Conservation (phyloP, 2,329 filamentous ascomycete species). For the Aspergillus sclerotialis region DNA sequence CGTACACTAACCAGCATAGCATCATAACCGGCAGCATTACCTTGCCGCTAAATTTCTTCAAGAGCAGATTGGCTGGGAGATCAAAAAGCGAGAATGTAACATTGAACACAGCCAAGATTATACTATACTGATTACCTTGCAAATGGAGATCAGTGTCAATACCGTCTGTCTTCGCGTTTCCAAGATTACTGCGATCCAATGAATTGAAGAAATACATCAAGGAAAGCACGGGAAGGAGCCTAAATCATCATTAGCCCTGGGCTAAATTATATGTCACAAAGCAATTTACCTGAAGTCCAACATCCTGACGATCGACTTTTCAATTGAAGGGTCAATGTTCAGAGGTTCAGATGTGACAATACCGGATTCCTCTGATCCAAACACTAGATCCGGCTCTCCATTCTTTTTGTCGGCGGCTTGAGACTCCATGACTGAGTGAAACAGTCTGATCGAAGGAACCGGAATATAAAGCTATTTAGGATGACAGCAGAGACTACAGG, state of each 20-base stretch:
- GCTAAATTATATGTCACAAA: not conserved
- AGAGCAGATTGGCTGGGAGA: slow-evolving; percentile 10
- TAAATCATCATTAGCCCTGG: not conserved
- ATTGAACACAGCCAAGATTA: slow-evolving; percentile 60
- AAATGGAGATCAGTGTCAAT: slow-evolving; percentile 46
- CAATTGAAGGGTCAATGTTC: slow-evolving; percentile 4
- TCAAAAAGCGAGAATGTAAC: slow-evolving; percentile 43
- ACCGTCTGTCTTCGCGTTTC: slow-evolving; percentile 46
- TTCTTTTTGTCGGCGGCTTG: not conserved
- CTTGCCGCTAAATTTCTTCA: slow-evolving; percentile 9
- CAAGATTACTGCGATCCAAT: slow-evolving; percentile 46
- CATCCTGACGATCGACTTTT: slow-evolving; percentile 6
- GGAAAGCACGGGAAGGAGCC: slow-evolving; percentile 5
- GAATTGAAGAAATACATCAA: slow-evolving; percentile 48
- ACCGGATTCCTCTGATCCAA: not conserved
- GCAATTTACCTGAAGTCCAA: slow-evolving; percentile 6
- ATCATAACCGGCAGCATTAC: slow-evolving; percentile 5
- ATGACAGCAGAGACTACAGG: too few species aligned
- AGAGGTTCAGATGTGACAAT: not conserved
- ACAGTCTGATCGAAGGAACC: too few species aligned
- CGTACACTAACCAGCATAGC: slow-evolving; percentile 4
- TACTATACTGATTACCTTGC: slow-evolving; percentile 55
- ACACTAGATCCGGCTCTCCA: slow-evolving; percentile 5
- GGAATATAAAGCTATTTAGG: too few species aligned
- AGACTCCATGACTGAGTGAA: slow-evolving; percentile 4